These are phyloP conservation scores for Neospermospora avenae DNA, from an alignment of 2,329 filamentous ascomycete genomes.

Conservation along the genomic window DNA sequence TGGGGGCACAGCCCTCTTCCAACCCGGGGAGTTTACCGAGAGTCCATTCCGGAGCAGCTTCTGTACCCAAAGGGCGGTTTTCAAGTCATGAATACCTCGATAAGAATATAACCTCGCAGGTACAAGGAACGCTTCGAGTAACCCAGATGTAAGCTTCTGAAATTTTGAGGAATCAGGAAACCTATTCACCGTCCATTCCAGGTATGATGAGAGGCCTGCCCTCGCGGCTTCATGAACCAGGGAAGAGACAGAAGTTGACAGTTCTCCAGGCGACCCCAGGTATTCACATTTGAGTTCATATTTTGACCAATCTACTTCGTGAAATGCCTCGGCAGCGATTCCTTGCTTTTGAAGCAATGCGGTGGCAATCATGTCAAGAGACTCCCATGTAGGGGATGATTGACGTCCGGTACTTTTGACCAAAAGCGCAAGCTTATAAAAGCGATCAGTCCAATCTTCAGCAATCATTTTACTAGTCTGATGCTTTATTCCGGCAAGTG, in stretches of 20 bases:
- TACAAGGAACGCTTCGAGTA: background rate
- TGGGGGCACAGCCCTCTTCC: too few species aligned
- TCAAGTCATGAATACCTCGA: background rate
- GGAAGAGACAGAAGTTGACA: background rate
- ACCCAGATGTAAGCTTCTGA: background rate
- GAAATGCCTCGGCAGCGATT: background rate
- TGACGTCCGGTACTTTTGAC: background rate
- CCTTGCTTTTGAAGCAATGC: background rate
- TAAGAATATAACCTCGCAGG: too few species aligned
- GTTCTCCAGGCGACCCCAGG: background rate
- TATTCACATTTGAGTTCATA: background rate
- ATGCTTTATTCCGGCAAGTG: background rate
- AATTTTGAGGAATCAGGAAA: background rate
- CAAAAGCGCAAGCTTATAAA: too few species aligned
- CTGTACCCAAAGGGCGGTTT: background rate
- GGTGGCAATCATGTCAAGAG: background rate
- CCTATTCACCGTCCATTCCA: background rate
- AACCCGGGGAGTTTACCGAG: background rate
- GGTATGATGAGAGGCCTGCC: background rate
- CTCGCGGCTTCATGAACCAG: background rate
- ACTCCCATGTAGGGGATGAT: background rate
- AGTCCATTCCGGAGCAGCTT: background rate
- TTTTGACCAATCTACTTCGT: background rate
- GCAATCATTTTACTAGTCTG: too few species aligned
- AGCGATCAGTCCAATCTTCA: background rate